Evolutionary conservation across 108 stramenopile genomes (phyloP).

Genomic region (Asterionellopsis glacialis): DNA sequence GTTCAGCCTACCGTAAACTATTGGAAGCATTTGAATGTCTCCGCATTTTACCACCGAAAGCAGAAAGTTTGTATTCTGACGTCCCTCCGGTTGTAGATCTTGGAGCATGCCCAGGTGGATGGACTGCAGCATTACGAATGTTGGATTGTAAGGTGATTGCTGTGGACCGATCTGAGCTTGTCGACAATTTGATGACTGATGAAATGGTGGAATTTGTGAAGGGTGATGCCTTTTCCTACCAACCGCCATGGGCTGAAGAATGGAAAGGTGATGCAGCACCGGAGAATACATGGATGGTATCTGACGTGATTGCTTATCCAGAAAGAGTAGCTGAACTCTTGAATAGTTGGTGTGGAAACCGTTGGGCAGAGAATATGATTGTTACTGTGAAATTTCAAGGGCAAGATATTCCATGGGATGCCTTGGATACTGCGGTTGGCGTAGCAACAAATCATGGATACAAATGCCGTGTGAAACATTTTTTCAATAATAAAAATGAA

Average conservation of each 20-base stretch:
- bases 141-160: slow-evolving; percentile 36
- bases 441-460: slow-evolving; percentile 26
- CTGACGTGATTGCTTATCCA: slow-evolving; percentile 59
- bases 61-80: not conserved
- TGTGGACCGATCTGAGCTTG: slow-evolving; percentile 47
- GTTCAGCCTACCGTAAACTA: slow-evolving; percentile 60
- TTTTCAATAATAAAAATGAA: slow-evolving; percentile 69
- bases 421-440: slow-evolving; percentile 20
- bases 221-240: slow-evolving; percentile 53
- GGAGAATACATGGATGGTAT: slow-evolving; percentile 46
- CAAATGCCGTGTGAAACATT: slow-evolving; percentile 37
- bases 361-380: slow-evolving; percentile 31
- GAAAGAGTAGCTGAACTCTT: slow-evolving; percentile 38
- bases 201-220: slow-evolving; percentile 28
- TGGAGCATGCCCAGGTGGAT: slow-evolving; percentile 61
- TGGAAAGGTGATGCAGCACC: not conserved
- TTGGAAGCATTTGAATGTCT: slow-evolving; percentile 46
- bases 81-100: slow-evolving; percentile 31
- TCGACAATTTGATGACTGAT: slow-evolving; percentile 37
- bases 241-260: slow-evolving; percentile 11
- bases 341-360: slow-evolving; percentile 28
- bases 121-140: slow-evolving; percentile 29
- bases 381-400: slow-evolving; percentile 61
- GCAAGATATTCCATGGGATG: slow-evolving; percentile 24
- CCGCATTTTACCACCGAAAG: slow-evolving; percentile 12